phyloP scores from a whole-genome alignment of 208 protist genomes.

The Leishmania braziliensis region DNA sequence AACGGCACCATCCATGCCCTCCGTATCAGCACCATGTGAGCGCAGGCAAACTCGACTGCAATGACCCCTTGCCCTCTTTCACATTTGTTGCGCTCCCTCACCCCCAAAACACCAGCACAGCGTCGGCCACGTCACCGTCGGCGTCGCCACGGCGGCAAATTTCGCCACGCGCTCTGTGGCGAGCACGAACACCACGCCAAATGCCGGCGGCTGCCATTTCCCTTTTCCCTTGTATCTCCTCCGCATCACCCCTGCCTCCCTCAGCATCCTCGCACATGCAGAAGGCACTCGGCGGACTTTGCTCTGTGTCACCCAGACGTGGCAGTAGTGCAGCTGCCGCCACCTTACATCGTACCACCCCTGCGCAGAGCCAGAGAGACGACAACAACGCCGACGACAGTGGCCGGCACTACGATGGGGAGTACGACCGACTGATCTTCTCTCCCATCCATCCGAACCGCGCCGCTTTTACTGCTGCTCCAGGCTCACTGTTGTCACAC shows the following conservation, averaged over 20 bases:
- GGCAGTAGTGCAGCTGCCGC: not conserved
- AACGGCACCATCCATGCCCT: not conserved
- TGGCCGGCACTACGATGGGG: constrained; percentile 4
- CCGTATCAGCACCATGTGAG: not conserved
- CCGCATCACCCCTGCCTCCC: not conserved
- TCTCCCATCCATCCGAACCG: not conserved
- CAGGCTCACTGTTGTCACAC: not conserved
- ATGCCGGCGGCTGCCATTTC: constrained; percentile 12
- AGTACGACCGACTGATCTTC: constrained; percentile 19
- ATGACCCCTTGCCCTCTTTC: not conserved
- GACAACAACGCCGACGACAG: not conserved
- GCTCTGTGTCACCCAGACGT: not conserved
- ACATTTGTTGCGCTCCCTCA: not conserved
- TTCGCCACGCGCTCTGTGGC: constrained; percentile 9
- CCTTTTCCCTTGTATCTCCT: constrained; percentile 7
- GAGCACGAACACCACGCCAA: constrained; percentile 2
- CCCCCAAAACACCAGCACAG: not conserved
- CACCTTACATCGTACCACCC: not conserved
- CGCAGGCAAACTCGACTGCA: not conserved
- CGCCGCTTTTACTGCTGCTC: not conserved
- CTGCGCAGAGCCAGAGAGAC: not conserved
- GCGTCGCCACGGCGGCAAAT: not conserved
- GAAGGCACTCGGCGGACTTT: not conserved
- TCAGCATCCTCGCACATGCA: not conserved
- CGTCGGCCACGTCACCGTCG: not conserved